Evolutionary conservation across 129 eudicot genomes (phyloP).

Genomic region (Pseudognaphalium luteoalbum): DNA sequence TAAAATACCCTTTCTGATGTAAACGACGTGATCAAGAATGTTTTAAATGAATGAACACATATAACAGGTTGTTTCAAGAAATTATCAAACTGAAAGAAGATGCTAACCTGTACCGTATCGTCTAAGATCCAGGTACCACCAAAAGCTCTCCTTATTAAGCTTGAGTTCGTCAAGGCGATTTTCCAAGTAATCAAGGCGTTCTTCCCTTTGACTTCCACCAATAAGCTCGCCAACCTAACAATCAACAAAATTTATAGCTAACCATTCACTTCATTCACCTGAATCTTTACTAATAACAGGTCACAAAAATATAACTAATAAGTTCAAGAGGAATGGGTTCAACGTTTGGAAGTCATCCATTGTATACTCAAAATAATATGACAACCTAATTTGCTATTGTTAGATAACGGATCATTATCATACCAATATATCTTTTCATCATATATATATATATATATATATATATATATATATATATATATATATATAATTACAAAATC

Average conservation of each 20-base stretch:
- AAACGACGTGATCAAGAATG: neutral
- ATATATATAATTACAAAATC: neutral
- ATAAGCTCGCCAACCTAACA: conserved; percentile 95
- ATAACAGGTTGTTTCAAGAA: conserved; percentile 6
- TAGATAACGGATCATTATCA: neutral
- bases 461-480: neutral
- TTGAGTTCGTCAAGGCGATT: conserved; percentile 73
- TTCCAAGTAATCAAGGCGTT: conserved; percentile 79
- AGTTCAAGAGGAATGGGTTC: neutral
- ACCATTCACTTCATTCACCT: neutral
- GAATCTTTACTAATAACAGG: neutral
- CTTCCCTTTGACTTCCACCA: conserved; percentile 99
- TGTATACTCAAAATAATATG: neutral
- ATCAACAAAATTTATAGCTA: neutral
- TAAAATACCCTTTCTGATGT: neutral
- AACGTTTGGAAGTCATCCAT: neutral
- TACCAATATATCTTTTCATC: neutral
- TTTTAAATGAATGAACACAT: neutral
- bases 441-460: neutral
- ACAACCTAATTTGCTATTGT: neutral
- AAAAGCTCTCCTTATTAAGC: conserved; percentile 79
- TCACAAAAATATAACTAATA: neutral
- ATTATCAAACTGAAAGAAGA: conserved; percentile 16
- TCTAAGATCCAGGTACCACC: conserved; percentile 99
- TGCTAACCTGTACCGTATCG: conserved; percentile 94